Conservation (phyloP, 306 rosid genomes). For the Gastrolobium villosum region DNA sequence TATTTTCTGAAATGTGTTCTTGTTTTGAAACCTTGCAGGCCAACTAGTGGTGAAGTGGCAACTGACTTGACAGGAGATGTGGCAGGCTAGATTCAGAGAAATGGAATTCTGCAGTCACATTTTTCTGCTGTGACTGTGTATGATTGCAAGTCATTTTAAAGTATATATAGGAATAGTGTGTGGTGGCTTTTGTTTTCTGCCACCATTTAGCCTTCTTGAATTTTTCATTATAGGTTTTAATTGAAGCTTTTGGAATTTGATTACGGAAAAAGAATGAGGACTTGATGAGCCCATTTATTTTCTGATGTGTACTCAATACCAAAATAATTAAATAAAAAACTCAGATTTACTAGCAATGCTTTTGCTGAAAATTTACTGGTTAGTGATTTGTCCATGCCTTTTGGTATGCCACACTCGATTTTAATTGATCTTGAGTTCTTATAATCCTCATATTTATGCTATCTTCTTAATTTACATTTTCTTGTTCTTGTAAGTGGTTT, state of each 20-base stretch:
- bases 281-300: not conserved
- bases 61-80: constrained; percentile 27
- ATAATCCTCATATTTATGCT: not conserved
- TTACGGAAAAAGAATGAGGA: not conserved
- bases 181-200: constrained; percentile 22
- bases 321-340: not conserved
- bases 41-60: constrained; percentile 64
- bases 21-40: constrained; percentile 54
- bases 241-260: constrained; percentile 31
- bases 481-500: not conserved
- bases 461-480: constrained; percentile 7
- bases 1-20: constrained; percentile 31
- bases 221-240: constrained; percentile 29
- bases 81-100: constrained; percentile 42
- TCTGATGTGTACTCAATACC: constrained; percentile 8
- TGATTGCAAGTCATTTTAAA: constrained; percentile 45
- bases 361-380: constrained; percentile 32
- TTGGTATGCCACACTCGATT: constrained; percentile 5
- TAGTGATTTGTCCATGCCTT: constrained; percentile 29
- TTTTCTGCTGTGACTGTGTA: constrained; percentile 11
- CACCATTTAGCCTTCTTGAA: constrained; percentile 23
- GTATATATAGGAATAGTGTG: constrained; percentile 27
- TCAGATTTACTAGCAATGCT: constrained; percentile 36
- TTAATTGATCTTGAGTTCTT: not conserved
- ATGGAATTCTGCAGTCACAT: constrained; percentile 34